Conservation (phyloP, 192 early-diverging fungal genomes). For the Rhizoclosmatium globosum region DNA sequence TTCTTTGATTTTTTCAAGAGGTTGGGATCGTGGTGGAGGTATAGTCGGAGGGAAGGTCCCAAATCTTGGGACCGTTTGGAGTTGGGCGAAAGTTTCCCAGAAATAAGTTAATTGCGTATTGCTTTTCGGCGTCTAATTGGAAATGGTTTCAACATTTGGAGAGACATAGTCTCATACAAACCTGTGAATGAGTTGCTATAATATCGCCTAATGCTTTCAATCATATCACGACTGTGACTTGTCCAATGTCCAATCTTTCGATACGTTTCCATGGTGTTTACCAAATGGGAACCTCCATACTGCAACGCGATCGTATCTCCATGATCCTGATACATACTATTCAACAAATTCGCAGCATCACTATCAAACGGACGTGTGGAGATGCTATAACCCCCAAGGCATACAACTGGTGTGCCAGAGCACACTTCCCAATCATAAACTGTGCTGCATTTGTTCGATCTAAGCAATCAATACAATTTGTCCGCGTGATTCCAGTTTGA, state of each 20-base stretch:
- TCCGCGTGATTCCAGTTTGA: constrained; percentile 90
- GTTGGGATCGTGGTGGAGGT: constrained; percentile 69
- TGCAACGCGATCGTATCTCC: constrained; percentile 90
- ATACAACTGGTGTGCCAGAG: constrained; percentile 80
- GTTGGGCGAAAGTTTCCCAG: constrained; percentile 71
- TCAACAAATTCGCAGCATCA: constrained; percentile 91
- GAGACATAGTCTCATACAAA: constrained; percentile 32
- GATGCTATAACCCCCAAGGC: constrained; percentile 82
- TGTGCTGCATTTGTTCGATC: constrained; percentile 99
- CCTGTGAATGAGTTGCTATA: constrained; percentile 94
- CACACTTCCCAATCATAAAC: constrained; percentile 93
- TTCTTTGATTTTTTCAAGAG: constrained; percentile 5
- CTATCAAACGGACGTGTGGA: constrained; percentile 86
- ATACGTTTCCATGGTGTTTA: constrained; percentile 98
- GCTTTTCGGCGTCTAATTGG: constrained; percentile 88
- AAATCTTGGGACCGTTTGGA: constrained; percentile 54
- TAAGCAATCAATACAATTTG: constrained; percentile 98
- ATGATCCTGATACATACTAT: constrained; percentile 97
- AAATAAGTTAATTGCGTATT: constrained; percentile 92
- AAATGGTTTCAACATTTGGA: not conserved
- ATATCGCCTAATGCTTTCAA: constrained; percentile 90
- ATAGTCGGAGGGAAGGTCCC: constrained; percentile 83
- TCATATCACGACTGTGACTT: constrained; percentile 93
- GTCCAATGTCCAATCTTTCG: constrained; percentile 94
- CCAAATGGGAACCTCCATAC: constrained; percentile 97